These are phyloP conservation scores for Smittium mucronatum DNA, from an alignment of 371 early-diverging fungal species.

Conservation along the genomic window DNA sequence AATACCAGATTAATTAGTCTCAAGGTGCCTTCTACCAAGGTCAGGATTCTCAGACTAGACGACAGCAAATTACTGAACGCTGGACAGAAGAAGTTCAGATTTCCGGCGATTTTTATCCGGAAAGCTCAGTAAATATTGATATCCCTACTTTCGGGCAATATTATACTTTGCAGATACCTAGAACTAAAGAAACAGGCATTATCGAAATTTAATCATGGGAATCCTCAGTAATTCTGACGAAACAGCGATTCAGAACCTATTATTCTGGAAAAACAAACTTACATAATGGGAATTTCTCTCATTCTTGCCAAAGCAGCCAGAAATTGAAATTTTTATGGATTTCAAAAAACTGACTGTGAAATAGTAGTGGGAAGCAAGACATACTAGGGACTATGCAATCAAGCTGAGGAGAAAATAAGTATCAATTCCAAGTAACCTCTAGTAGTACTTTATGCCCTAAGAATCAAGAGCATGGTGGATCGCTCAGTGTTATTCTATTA, in stretches of 20 bases:
- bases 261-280: not conserved
- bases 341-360: not conserved
- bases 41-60: not conserved
- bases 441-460: not conserved
- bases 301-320: not conserved
- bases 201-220: not conserved
- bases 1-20: not conserved
- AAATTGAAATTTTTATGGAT: not conserved
- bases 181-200: not conserved
- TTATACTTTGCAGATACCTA: not conserved
- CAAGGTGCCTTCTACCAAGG: not conserved
- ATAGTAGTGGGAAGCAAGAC: not conserved
- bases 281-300: not conserved
- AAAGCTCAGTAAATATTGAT: not conserved
- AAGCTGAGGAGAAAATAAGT: not conserved
- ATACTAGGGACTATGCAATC: not conserved
- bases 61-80: not conserved
- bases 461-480: not conserved
- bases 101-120: constrained; percentile 4
- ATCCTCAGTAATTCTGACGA: not conserved
- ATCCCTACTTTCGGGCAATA: not conserved
- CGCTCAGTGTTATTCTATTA: not conserved
- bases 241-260: not conserved
- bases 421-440: not conserved
- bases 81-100: not conserved